These are phyloP conservation scores for Alternaria sp. DNA, from an alignment of 2,329 filamentous ascomycete species.

Conservation along the genomic window DNA sequence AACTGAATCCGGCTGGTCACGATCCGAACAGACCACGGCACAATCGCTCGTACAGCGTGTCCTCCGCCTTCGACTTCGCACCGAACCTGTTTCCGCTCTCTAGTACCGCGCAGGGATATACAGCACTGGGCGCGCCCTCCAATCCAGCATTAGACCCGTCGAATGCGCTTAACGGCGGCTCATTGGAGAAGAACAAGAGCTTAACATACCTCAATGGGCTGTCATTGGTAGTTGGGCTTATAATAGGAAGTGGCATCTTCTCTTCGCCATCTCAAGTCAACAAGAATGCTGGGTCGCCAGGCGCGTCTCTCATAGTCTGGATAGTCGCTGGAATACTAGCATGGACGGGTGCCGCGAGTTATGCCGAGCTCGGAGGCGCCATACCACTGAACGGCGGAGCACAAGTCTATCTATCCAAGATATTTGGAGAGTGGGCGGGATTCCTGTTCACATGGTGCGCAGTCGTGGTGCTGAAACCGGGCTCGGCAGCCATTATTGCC, in stretches of 20 bases:
- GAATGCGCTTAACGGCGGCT: conserved; percentile 71
- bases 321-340: conserved; percentile 86
- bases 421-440: conserved; percentile 89
- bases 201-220: conserved; percentile 93
- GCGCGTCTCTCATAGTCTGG: conserved; percentile 91
- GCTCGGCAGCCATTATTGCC: conserved; percentile 89
- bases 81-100: conserved; percentile 90
- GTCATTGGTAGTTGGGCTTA: conserved; percentile 87
- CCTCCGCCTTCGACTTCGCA: conserved; percentile 95
- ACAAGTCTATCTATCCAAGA: conserved; percentile 93
- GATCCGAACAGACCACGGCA: conserved; percentile 50
- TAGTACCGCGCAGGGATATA: conserved; percentile 78
- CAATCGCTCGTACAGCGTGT: conserved; percentile 82
- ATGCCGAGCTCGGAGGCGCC: conserved; percentile 92
- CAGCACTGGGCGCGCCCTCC: conserved; percentile 80
- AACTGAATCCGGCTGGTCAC: conserved; percentile 61
- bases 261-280: conserved; percentile 94
- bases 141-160: conserved; percentile 60
- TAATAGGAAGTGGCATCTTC: conserved; percentile 97
- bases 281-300: conserved; percentile 86
- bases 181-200: conserved; percentile 92
- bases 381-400: conserved; percentile 95
- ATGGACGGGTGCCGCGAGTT: conserved; percentile 95
- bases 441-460: conserved; percentile 98
- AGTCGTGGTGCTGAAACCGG: conserved; percentile 91